Evolutionary conservation across 202 grass and related monocot species (phyloP).

Genomic region (Zizania palustris): DNA sequence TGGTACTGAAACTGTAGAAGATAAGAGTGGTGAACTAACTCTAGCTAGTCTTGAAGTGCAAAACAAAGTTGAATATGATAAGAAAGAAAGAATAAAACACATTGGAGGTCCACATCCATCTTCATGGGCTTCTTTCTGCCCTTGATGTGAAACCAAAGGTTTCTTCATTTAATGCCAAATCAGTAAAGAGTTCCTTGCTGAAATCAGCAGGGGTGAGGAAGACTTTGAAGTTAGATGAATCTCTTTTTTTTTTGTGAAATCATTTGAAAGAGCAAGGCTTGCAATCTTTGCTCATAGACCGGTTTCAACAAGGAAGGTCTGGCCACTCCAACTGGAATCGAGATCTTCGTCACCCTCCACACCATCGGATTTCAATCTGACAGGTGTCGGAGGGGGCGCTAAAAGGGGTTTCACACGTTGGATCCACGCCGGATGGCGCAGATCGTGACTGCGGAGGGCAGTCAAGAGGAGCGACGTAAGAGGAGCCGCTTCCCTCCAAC

Average conservation of each 20-base stretch:
- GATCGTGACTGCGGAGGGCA: too few relatives aligned
- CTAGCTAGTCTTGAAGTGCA: conserved; percentile 67
- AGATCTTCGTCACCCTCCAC: too few relatives aligned
- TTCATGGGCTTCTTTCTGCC: conserved; percentile 43
- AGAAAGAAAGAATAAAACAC: conserved; percentile 49
- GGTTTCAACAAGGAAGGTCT: conserved; percentile 72
- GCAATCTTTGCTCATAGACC: conserved; percentile 66
- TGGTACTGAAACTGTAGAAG: conserved; percentile 39
- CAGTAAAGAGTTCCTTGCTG: conserved; percentile 31
- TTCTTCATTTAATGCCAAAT: conserved; percentile 37
- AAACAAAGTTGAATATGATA: conserved; percentile 47
- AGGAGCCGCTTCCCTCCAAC: too few relatives aligned
- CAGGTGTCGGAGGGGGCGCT: too few relatives aligned
- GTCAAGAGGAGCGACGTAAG: too few relatives aligned
- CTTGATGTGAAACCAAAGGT: conserved; percentile 45
- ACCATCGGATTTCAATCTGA: too few relatives aligned
- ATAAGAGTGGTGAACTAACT: conserved; percentile 41
- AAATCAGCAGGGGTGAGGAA: conserved; percentile 49
- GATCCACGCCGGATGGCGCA: too few relatives aligned
- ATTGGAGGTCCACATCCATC: conserved; percentile 40
- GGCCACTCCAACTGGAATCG: conserved; percentile 73
- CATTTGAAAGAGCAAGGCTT: conserved; percentile 79
- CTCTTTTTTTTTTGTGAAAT: conserved; percentile 83
- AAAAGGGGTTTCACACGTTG: too few relatives aligned
- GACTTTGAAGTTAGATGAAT: conserved; percentile 69